Conservation (phyloP, 2,329 filamentous ascomycete species). For the Coniochaeta ligniaria region DNA sequence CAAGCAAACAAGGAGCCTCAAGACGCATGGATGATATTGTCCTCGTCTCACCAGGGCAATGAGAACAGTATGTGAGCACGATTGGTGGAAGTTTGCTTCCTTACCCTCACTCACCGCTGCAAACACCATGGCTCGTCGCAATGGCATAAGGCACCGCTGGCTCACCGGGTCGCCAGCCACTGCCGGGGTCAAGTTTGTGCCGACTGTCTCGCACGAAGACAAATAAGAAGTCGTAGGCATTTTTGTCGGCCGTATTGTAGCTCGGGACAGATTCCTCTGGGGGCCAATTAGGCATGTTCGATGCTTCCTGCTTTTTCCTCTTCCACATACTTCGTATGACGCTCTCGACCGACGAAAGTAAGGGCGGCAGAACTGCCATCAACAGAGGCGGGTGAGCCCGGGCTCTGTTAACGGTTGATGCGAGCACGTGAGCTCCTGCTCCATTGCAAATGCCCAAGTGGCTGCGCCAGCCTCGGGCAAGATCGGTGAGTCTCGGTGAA, state of each 20-base stretch:
- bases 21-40: background rate
- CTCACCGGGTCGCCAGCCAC: background rate
- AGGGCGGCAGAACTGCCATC: background rate
- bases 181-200: background rate
- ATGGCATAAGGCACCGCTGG: background rate
- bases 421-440: background rate
- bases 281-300: background rate
- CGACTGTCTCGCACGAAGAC: background rate
- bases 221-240: background rate
- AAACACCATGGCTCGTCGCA: background rate
- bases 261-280: background rate
- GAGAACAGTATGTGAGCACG: background rate
- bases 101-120: background rate
- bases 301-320: background rate
- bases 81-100: background rate
- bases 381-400: background rate
- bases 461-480: background rate
- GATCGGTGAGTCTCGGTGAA: background rate
- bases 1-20: background rate
- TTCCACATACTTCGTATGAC: background rate
- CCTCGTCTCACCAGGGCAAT: background rate
- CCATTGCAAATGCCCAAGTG: background rate
- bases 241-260: background rate
- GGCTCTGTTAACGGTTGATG: background rate
- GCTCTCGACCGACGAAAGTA: background rate